Conservation (phyloP, 2,329 filamentous ascomycete genomes). For the Microascus cirrosus region DNA sequence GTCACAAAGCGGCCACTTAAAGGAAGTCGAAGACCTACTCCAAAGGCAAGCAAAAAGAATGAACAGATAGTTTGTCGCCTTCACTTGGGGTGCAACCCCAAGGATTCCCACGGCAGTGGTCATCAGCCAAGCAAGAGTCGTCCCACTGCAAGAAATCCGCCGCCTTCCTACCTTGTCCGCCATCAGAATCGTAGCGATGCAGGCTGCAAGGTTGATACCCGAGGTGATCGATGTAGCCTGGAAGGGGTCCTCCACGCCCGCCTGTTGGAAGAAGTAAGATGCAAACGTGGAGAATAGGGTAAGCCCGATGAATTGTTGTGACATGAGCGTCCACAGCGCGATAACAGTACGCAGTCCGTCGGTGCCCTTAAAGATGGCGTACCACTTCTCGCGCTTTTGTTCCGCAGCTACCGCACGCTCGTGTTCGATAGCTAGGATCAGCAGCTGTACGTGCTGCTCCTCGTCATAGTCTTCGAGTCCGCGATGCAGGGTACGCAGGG, state of each 20-base stretch:
- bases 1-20: not conserved
- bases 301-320: constrained; percentile 13
- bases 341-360: constrained; percentile 17
- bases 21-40: constrained; percentile 9
- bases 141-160: constrained; percentile 8
- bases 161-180: constrained; percentile 10
- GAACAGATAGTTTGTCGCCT: constrained; percentile 9
- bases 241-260: constrained; percentile 14
- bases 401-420: constrained; percentile 13
- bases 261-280: constrained; percentile 22
- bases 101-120: constrained; percentile 9
- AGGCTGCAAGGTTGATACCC: constrained; percentile 10
- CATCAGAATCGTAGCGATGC: constrained; percentile 8
- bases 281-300: constrained; percentile 12
- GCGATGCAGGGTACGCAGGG: constrained; percentile 10
- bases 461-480: constrained; percentile 16
- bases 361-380: constrained; percentile 17
- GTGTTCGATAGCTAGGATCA: constrained; percentile 12
- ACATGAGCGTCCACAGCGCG: constrained; percentile 15
- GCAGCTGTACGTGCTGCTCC: constrained; percentile 15
- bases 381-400: constrained; percentile 14
- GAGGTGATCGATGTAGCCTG: constrained; percentile 11
- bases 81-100: constrained; percentile 7
- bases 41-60: constrained; percentile 13
- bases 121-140: constrained; percentile 8